Evolutionary conservation across 2,329 filamentous ascomycete species (phyloP), one percentile per base, ranked within the genome.

Genomic region (Trichoderma sp.): DNA sequence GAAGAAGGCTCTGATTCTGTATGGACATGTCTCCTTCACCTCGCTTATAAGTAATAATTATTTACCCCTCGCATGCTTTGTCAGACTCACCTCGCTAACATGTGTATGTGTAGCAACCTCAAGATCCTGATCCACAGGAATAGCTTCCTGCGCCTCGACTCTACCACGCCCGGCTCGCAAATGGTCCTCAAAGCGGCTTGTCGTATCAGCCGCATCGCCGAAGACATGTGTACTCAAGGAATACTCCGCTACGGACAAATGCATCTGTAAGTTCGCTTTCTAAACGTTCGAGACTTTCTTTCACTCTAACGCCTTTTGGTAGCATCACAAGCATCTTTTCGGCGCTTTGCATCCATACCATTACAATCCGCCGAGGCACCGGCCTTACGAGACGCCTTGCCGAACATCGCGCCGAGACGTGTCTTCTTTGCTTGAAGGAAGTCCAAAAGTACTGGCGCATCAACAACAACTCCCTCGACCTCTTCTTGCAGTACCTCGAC

Each of bases 361-460:
- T 81, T 64, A 76, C 74, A 66, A 77, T 81, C 63, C 74, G 78
- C 21, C 75, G 77, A 53, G 76, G 76, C 27, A 74, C 55, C 8
- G 78, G 77, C 29, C 76, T 80, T 14, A 72, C 77, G 7, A 74
- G 77, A 29, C 72, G 78, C 3, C 77, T 81, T 10, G 78, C 79
- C 31, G 78, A 80, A 63, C 77, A 80, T 69, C 75, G 79, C 21
- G 79, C 79, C 1, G 78, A 80, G 40, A 77, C 80, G 70, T 81
- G 79, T 47, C 77, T 81, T 2, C 72, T 81, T 3, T 78, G 78
- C 4, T 74, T 81, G 1, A 77, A 80, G 52, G 79, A 80, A 70
- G 75, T 81, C 0, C 78, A 80, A 31, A 79, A 80, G n/a, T 81
- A 80, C 71, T 81, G 79, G 79, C 73, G 77, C 21, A 79, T 81